Evolutionary conservation across 228 moss, liverwort and hornwort species (phyloP), one percentile per base, ranked within the genome.

Genomic region (Sphagnum fallax): DNA sequence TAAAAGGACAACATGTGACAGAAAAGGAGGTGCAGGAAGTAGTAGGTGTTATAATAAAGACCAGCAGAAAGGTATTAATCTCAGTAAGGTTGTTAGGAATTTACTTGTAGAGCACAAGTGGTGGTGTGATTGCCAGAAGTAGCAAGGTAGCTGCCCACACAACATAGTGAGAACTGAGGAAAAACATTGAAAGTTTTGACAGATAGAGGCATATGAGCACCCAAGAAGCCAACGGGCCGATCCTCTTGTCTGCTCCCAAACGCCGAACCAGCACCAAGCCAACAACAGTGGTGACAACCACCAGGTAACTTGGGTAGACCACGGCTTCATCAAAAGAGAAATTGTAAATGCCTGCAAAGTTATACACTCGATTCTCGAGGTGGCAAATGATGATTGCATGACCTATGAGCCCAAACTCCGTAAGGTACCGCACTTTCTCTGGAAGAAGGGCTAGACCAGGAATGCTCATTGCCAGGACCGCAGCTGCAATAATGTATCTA

Each of bases 291-390:
- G 98, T 94, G 58, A 90, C 63, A 59, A 92, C 80, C 52, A 98
- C 98, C 80, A 94, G 82, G 79, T 94, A 98, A 77, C 98, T 92
- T 59, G 98, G 98, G 73, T 98, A 98, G 52, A 98, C 86, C 62
- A 87, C 84, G 74, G 92, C 94, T 18, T 94, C 90, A 6, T 94
- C 98, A 72, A 79, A 51, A 8, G 89, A 82, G 69, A 83, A 94
- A 60, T 90, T 86, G 75, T 92, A 98, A 72, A 98, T 88, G 73
- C 90, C 92, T 66, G 82, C 82, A 66, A 82, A 92, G 66, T 94
- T 92, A 67, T 98, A 92, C 12, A 98, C 80, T 52, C 87, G 87
- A 69, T 98, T 90, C 79, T 98, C 98, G 67, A 92, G 84, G 75
- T 88, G 82, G 74, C 92, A 94, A 49, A 98, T 72, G 66, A 98